Percentiles rank a stretch among this genome's conserved stretches.
Conservation (phyloP, 2,329 filamentous ascomycete species). For the Fusarium fujikuroi region DNA sequence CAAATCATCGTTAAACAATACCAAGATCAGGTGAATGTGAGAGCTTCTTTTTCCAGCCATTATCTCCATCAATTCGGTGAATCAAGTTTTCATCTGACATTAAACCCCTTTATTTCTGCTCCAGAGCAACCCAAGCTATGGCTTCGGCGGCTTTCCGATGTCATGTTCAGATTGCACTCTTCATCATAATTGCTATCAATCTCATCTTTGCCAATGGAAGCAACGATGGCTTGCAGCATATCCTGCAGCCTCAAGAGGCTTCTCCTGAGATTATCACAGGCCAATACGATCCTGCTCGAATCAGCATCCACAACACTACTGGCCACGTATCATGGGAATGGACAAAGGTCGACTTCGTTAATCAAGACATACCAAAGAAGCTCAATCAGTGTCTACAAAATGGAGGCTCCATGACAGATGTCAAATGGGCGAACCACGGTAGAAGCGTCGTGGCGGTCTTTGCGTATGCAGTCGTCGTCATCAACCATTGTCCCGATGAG, state of each 20-base stretch:
- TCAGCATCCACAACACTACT: background rate
- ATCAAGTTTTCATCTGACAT: background rate
- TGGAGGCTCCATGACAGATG: background rate
- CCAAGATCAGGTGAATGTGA: too few species aligned
- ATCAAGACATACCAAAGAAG: background rate
- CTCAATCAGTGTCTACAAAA: background rate
- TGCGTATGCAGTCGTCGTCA: background rate
- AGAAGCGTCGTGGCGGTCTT: background rate
- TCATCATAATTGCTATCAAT: fast-evolving
- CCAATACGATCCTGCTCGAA: background rate
- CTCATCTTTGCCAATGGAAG: background rate
- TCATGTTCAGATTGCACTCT: fast-evolving
- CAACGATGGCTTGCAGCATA: background rate
- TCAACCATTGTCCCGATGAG: background rate
- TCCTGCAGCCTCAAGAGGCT: fast-evolving
- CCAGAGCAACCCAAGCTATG: background rate
- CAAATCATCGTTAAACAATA: too few species aligned
- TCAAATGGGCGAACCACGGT: background rate
- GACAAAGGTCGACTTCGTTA: background rate
- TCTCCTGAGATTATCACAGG: background rate
- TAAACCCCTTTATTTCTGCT: fast-evolving
- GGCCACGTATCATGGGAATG: background rate
- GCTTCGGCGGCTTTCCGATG: fast-evolving
- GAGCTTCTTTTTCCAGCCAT: background rate
- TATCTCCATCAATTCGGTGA: background rate